Evolutionary conservation across 2,329 filamentous ascomycete genomes (phyloP), one percentile per base, ranked within the genome.

Genomic region (Pyrenochaeta sp.): DNA sequence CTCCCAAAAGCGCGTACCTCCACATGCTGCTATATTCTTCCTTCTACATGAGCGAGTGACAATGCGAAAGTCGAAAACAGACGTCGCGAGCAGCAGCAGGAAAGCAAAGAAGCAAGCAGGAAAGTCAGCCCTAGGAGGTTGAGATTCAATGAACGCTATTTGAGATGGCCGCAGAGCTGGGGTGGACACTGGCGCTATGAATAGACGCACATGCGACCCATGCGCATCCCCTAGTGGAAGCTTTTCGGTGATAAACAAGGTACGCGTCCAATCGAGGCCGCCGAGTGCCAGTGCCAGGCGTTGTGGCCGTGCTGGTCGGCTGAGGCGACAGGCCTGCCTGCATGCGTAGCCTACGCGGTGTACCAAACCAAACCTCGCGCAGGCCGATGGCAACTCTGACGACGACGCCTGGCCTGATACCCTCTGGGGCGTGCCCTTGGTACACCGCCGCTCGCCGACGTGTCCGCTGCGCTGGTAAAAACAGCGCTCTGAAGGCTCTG

Each of bases 261-360:
- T 52, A 56, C 52, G 32, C 50, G 52, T 6, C 68, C 62, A 71
- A 68, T 71, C 25, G 59, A 62, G 42, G 50, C 32, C 49, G 55
- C 51, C 46, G 48, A 50, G 30, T 25, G n/a, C 44, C 52, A 62
- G 55, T 62, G 43, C 32, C 42, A 47, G 48, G 57, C 36, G 39
- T 15, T 61, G 59, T 68, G 65, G 68, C 68, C 66, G 59, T 72
- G 67, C 62, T 65, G 59, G 59, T 61, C 59, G 58, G 61, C 61
- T 65, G 62, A 61, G 59, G 19, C 19, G 19, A 19, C 19, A 19
- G 19, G 44, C 22, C 8, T 25, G 22, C 9, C 40, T 43, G 22
- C 22, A 43, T 24, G n/a, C 40, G 19, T 13, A 43, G 49, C 40
- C 36, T 28, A 40, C 15, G 50, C 32, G 24, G 37, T 19, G 19